Percentiles rank a stretch among this genome's conserved stretches.
Evolutionary conservation across 495 filamentous ascomycete species (phyloP).

Genomic region (Halenospora varia): DNA sequence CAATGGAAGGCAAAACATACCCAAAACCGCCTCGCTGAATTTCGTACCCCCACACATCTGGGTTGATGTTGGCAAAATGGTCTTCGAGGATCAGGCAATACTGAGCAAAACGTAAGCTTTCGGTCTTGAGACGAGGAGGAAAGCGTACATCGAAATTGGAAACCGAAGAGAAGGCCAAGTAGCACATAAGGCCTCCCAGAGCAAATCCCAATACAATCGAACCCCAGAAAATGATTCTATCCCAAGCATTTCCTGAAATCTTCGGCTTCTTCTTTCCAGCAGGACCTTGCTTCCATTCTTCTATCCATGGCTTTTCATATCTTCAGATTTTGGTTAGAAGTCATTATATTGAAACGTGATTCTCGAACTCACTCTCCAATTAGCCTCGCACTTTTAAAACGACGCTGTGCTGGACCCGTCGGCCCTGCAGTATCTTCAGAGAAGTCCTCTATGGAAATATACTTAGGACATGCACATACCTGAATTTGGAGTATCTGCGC

Average conservation of each 20-base stretch:
- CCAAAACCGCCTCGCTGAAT: conserved; percentile 35
- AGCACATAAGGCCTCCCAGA: conserved; percentile 23
- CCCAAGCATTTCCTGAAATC: conserved; percentile 24
- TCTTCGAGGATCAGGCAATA: conserved; percentile 39
- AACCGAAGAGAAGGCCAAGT: conserved; percentile 12
- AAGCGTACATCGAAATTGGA: background rate
- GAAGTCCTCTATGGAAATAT: background rate
- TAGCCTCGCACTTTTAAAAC: background rate
- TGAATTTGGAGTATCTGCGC: background rate
- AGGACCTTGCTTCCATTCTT: conserved; percentile 11
- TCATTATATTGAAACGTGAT: background rate
- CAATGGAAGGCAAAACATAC: no score
- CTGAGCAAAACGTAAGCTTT: conserved; percentile 14
- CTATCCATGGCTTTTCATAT: conserved; percentile 35
- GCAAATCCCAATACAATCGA: conserved; percentile 27
- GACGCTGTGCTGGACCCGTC: background rate
- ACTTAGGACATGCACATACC: background rate
- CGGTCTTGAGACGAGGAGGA: background rate
- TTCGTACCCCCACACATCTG: conserved; percentile 30
- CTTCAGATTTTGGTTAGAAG: background rate
- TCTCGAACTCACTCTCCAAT: background rate
- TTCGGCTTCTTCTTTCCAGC: conserved; percentile 8
- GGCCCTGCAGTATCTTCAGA: background rate
- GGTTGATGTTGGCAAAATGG: conserved; percentile 33
- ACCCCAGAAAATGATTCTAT: conserved; percentile 30